Base-by-base conservation (phyloP, 164 flowering plant species). In the Piper betle region DNA sequence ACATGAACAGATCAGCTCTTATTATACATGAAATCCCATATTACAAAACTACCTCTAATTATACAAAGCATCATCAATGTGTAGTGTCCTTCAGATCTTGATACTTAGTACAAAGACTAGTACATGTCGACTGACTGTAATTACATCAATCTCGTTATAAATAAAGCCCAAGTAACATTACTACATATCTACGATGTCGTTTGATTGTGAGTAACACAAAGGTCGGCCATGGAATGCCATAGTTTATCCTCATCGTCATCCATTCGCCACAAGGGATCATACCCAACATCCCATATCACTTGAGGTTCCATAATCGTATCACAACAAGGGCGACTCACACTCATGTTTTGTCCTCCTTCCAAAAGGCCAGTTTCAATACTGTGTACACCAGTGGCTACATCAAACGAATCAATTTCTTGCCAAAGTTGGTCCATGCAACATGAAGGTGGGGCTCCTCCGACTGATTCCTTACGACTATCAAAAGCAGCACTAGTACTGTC, bases 391-490 rank as follows among this genome's bases (percentile, higher is more conserved):
- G 74, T 70, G 2, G 33, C 56, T 40, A 62, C 66, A 52, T 72
- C 80, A 19, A 75, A 66, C 6, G 73, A 66, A 53, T 77, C 86
- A 13, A 93, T 86, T 53, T 87, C 94, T 65, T 84, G 83, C 97
- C 98, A 90, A 75, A 93, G 90, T 57, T 88, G 93, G 70, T 93
- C 99, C 88, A 93, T 82, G 50, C 91, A 79, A 64, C 72, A 86
- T 25, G 67, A 77, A 9, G 65, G 48, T 19, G 66, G 71, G 63
- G 74, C 71, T 62, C 54, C 74, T 25, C 52, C 61, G 38, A 25
- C 52, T 64, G 33, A 25, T 25, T 25, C 33, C 33, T 68, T 55
- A 10, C 37, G 16, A 7, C 25, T 52, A 18, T 13, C 53, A 41
- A 15, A 40, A 20, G 55, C 33, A 25, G 33, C 52, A 9, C 63